phyloP scores from a whole-genome alignment of 179 eudicot species.

The Kewa caespitosa region DNA sequence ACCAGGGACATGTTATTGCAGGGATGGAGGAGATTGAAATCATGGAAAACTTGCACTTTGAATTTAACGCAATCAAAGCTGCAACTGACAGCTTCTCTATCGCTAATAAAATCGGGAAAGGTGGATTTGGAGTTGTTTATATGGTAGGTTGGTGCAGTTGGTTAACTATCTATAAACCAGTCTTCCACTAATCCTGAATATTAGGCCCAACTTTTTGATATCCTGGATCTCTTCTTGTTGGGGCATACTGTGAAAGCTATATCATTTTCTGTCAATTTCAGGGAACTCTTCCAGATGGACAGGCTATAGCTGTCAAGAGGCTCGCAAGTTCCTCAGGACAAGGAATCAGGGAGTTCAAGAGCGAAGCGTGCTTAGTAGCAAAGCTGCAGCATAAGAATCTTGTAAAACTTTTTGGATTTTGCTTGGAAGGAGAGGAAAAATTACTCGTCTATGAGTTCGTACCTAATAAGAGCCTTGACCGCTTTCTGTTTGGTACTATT shows the following conservation, averaged over 20 bases:
- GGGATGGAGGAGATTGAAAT: conserved; percentile 27
- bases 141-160: conserved; percentile 27
- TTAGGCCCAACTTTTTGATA: background rate
- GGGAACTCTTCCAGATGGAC: conserved; percentile 44
- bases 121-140: conserved; percentile 55
- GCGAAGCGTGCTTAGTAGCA: conserved; percentile 40
- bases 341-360: conserved; percentile 44
- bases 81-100: conserved; percentile 46
- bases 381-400: conserved; percentile 48
- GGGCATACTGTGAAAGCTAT: background rate
- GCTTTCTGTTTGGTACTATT: conserved; percentile 40
- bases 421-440: conserved; percentile 39
- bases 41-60: conserved; percentile 32
- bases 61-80: conserved; percentile 30
- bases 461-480: conserved; percentile 41
- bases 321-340: conserved; percentile 40
- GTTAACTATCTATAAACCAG: background rate
- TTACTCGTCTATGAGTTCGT: conserved; percentile 49
- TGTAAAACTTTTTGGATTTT: conserved; percentile 42
- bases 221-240: background rate
- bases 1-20: background rate
- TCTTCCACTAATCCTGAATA: background rate
- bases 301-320: conserved; percentile 53
- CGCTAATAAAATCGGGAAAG: conserved; percentile 41
- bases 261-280: background rate